Base-by-base conservation (phyloP, 495 filamentous ascomycete genomes). In the Bryoglossum gracile region DNA sequence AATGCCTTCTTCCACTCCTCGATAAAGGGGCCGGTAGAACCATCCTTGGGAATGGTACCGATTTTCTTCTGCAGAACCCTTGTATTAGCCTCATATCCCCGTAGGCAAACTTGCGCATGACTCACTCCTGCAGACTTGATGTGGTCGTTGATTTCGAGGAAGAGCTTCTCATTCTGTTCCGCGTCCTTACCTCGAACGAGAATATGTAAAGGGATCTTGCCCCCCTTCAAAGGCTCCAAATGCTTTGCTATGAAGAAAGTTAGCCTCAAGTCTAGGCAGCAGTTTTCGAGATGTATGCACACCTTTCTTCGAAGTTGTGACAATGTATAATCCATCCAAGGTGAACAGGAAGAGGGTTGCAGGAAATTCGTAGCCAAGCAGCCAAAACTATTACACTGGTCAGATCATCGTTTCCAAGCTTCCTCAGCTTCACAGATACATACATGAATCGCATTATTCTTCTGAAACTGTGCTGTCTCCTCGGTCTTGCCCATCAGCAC, bases 261-360 rank as follows among this genome's bases (percentile, higher is more conserved):
- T 44, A 71, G 56, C 23, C 24, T 38, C 16, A 43, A 24, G 48
- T 4, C 34, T 25, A 10, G 41, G 50, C 33, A 4, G 39, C 19
- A 14, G 28, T 25, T 45, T 37, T n/a, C n/a, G n/a, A n/a, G n/a
- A n/a, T n/a, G n/a, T n/a, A n/a, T n/a, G n/a, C 64, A 50, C 61
- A 92, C 90, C 89, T 81, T 99, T 99, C 69, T 99, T 99, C 16
- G 87, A 82, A 9, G 92, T 97, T 2, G 94, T 97, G 46, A 97
- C 82, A 42, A 96, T 80, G 64, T 89, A 91, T 53, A 97, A 69
- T 44, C 78, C 75, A 45, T 97, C 94, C 42, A 80, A 77, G 8
- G 94, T 96, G 57, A 97, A 76, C 36, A 99, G 74, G 66, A 99
- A 84, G 33, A 97, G 74, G 0, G 92, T 97, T 11, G 92, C 88